phyloP scores from a whole-genome alignment of 768 basidiomycete genomes.

The Russula griseocarnosa region DNA sequence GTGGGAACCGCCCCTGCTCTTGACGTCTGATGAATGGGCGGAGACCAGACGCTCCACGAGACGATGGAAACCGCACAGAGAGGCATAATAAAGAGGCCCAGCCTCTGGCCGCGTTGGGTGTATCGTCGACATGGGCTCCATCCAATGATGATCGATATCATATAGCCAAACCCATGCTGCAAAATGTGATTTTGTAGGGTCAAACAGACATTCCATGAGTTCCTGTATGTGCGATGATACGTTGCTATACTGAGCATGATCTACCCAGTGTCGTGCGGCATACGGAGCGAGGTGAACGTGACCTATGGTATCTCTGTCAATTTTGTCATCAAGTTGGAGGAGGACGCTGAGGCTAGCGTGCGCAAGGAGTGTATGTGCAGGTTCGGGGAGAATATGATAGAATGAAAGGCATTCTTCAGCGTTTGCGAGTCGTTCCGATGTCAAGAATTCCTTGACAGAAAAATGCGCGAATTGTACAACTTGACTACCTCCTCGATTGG shows the following conservation, averaged over 20 bases:
- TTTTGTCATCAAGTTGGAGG: background rate
- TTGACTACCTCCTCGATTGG: background rate
- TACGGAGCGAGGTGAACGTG: background rate
- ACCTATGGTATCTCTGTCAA: background rate
- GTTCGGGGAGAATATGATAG: conserved; percentile 7
- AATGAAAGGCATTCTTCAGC: background rate
- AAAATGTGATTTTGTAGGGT: background rate
- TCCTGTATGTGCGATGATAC: background rate
- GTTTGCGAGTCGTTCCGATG: background rate
- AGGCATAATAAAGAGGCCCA: background rate
- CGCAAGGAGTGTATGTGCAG: background rate
- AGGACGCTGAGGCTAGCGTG: background rate
- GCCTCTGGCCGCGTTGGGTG: background rate
- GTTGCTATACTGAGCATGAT: background rate
- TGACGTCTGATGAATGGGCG: background rate
- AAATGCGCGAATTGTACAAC: background rate
- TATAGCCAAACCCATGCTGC: background rate
- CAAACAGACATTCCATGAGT: background rate
- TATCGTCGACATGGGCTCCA: background rate
- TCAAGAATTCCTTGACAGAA: background rate
- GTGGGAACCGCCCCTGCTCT: too few relatives aligned
- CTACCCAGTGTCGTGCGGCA: background rate
- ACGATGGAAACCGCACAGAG: background rate
- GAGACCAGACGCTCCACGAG: background rate
- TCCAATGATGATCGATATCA: background rate